Evolutionary conservation across 2,329 filamentous ascomycete species (phyloP), one percentile per base, ranked within the genome.

Genomic region (Cercospora sp.): DNA sequence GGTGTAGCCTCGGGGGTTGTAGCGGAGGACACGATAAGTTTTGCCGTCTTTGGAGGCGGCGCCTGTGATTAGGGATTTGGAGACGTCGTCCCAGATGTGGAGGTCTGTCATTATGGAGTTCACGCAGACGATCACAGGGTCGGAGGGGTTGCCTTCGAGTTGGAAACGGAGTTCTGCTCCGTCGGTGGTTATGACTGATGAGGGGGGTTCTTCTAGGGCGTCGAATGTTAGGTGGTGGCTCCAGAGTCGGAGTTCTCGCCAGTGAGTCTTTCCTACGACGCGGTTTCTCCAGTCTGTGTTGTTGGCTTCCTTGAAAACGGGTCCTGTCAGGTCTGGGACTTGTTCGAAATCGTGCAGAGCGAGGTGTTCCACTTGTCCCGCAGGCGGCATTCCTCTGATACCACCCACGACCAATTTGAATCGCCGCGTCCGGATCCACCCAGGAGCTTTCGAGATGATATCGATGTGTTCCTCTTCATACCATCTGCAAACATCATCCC

Each of bases 81-180:
- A 81, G 68, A 96, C 87, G 1, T 84, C 83, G 73, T 95, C 90
- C 93, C 93, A 97, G 86, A 97, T 95, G 77, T 87, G 84, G 71
- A 90, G 85, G 59, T 90, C 88, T 2, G 91, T 92, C 7, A 97
- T 86, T 60, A 97, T 89, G 1, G 90, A 94, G 82, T 96, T 96
- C 79, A 85, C 86, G 72, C 94, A 90, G 20, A 92, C 88, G 10
- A 97, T 84, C 0, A 90, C 86, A 0, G 92, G 92, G 0, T 92
- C 91, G 20, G 85, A 76, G 0, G 89, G 87, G 33, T 89, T 84
- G 64, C 93, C 93, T 78, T 95, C 91, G 1, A 97, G 85, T 13
- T 88, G 86, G 80, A 92, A 97, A 0, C 88, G 88, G 13, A 96
- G 85, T 2, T 82, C 78, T 5, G 93, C 88, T 1, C 88, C 88